Percentiles rank a stretch among this genome's conserved stretches.
These are phyloP conservation scores for Chloris gayana DNA, from an alignment of 176 grass and related monocot species.

Conservation along the genomic window DNA sequence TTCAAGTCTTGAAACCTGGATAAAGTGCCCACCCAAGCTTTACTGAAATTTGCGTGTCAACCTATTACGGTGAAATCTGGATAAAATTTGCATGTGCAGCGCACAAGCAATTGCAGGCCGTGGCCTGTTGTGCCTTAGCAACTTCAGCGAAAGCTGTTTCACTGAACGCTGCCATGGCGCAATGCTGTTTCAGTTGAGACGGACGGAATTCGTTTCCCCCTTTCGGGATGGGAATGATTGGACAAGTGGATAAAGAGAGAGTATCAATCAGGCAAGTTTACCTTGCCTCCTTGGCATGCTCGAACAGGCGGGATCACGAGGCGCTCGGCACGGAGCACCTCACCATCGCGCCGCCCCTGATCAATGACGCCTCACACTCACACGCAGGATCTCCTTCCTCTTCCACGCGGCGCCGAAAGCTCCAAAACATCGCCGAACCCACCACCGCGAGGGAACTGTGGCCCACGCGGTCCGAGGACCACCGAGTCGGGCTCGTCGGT, in stretches of 20 bases:
- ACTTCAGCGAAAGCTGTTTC: too few species aligned
- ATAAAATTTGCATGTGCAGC: too few species aligned
- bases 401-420: background rate
- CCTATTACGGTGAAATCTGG: too few species aligned
- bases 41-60: too few species aligned
- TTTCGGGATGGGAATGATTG: background rate
- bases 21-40: too few species aligned
- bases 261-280: background rate
- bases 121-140: too few species aligned
- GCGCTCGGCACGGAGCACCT: background rate
- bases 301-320: background rate
- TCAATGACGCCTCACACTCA: background rate
- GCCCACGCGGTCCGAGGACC: background rate
- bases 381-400: background rate
- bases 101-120: too few species aligned
- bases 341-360: background rate
- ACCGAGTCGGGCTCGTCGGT: background rate
- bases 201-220: background rate
- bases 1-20: background rate
- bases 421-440: background rate
- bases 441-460: background rate
- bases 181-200: background rate
- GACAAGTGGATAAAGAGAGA: background rate
- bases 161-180: too few species aligned
- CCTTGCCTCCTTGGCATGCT: background rate